Percentiles rank a stretch among this genome's conserved stretches.
phyloP scores from a whole-genome alignment of 106 monocot species.

The Acanthochlamys bracteata region DNA sequence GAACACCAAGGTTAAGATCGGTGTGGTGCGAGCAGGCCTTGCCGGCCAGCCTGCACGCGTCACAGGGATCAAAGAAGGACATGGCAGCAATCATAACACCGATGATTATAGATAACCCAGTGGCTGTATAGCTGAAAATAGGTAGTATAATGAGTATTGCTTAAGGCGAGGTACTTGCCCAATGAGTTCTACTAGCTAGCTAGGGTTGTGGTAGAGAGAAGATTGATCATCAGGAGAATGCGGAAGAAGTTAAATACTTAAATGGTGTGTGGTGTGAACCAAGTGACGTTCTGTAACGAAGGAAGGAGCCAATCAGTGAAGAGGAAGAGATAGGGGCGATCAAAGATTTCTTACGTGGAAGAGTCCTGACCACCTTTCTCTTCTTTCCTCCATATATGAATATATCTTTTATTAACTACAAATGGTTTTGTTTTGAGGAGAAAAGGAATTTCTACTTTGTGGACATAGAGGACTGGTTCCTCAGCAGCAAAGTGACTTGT shows the following conservation, averaged over 20 bases:
- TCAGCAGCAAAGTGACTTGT: background rate
- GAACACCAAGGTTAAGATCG: conserved; percentile 22
- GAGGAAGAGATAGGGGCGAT: conserved; percentile 61
- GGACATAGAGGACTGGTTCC: conserved; percentile 7
- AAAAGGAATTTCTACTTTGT: background rate
- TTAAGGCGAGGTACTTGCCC: too few relatives aligned
- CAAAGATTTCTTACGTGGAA: conserved; percentile 53
- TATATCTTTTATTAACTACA: background rate
- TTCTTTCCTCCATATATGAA: background rate
- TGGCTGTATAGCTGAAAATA: background rate
- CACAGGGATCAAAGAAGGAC: conserved; percentile 28
- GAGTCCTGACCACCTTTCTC: conserved; percentile 32
- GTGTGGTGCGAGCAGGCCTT: conserved; percentile 9
- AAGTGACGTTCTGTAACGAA: background rate
- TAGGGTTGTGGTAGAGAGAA: background rate
- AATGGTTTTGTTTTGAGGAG: background rate
- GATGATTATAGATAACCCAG: background rate
- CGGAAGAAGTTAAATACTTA: conserved; percentile 6
- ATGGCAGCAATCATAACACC: conserved; percentile 10
- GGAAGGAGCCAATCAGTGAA: conserved; percentile 31
- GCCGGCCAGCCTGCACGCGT: conserved; percentile 21
- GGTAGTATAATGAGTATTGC: too few relatives aligned
- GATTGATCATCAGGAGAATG: background rate
- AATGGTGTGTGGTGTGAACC: conserved; percentile 2
- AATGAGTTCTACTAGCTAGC: background rate